Conservation (phyloP, 192 early-diverging fungal genomes). For the Mortierella antarctica region DNA sequence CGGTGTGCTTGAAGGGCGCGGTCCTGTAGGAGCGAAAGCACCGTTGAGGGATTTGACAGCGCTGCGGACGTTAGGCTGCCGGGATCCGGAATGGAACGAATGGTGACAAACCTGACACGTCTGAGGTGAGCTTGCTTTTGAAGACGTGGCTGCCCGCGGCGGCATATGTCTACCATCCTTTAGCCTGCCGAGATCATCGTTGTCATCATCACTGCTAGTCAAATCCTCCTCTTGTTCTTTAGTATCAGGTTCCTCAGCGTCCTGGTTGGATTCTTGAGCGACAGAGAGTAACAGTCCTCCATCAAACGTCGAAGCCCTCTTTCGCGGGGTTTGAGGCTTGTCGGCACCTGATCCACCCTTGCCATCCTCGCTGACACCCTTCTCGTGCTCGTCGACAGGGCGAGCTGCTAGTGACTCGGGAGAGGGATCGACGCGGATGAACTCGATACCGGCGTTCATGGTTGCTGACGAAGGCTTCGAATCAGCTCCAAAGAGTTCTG, state of each 20-base stretch:
- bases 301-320: conserved; percentile 52
- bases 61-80: background rate
- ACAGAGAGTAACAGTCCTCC: conserved; percentile 33
- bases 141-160: background rate
- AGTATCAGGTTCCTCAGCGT: background rate
- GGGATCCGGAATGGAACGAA: conserved; percentile 9
- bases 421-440: conserved; percentile 19
- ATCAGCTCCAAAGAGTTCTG: conserved; percentile 21
- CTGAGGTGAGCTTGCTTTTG: background rate
- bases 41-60: background rate
- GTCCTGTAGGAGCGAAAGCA: background rate
- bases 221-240: conserved; percentile 38
- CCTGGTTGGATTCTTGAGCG: background rate
- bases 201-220: conserved; percentile 38
- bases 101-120: conserved; percentile 39
- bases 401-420: conserved; percentile 11
- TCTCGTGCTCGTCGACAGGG: background rate
- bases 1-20: no score
- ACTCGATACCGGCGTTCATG: conserved; percentile 10
- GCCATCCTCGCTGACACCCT: background rate
- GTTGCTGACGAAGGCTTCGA: conserved; percentile 9
- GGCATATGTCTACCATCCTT: background rate
- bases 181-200: background rate
- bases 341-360: background rate
- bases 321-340: conserved; percentile 12